Evolutionary conservation across 192 early-diverging fungal genomes (phyloP), one percentile per base, ranked within the genome.

Genomic region (Thamnidium elegans): DNA sequence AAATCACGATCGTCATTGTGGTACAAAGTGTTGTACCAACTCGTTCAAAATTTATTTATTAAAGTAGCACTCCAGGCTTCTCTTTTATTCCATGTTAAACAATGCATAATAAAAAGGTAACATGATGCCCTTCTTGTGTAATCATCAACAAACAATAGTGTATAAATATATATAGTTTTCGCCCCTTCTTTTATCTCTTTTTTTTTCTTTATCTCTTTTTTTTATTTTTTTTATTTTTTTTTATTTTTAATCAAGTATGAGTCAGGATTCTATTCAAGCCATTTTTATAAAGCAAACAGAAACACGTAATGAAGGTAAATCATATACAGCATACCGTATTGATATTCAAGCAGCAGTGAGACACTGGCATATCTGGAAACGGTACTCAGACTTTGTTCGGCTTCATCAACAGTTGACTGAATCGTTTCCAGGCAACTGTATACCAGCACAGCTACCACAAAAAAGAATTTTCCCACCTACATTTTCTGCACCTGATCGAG

Each of bases 341-440:
- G 79, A 87, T 42, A 77, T 96, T 11, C 84, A 86, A 48, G 89
- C 87, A 1, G 84, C 91, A 0, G 87, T 92, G 13, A 80, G 89
- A n/a, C 84, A 89, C 4, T 96, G 93, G 92, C 86, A 79, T 1
- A 83, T 94, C 15, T 92, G 88, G 88, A 92, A 90, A 63, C 86
- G 88, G 0, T 90, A 91, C 73, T 86, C 81, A 44, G 93, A 94
- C 58, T 97, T 97, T 72, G 81, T 86, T 46, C 66, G 78, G 19
- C 87, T 97, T 0, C 71, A 90, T 45, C 68, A 70, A 17, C 85
- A 84, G 44, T 81, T 91, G 8, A 30, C 67, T 1, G 69, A 81
- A 19, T 78, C 86, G 45, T 90, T 90, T 65, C 90, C 90, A 0
- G 81, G 80, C 48, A 65, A 78, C 3, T 62, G 83, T 0, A 78